A percentile compares a stretch with the other conserved stretches of the same genome.
Evolutionary conservation across 176 grass and related monocot species (phyloP).

Genomic region (Cenchrus purpureus): DNA sequence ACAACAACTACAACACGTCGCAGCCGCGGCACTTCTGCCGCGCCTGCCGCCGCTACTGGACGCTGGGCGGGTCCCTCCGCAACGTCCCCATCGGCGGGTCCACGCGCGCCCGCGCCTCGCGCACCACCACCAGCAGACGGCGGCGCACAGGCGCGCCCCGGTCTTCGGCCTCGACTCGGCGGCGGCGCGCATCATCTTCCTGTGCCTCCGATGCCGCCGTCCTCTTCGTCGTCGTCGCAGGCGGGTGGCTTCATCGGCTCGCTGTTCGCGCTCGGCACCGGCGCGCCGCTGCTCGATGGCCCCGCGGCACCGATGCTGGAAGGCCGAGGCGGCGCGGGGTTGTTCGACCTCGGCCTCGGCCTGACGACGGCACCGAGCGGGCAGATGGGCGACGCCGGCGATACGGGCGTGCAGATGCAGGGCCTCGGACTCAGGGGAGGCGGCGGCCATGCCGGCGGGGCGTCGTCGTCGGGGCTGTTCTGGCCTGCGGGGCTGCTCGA

Average conservation of each 20-base stretch:
- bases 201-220: not conserved
- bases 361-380: slow-evolving; percentile 22
- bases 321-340: slow-evolving; percentile 48
- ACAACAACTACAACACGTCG: slow-evolving; percentile 98
- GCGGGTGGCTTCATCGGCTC: slow-evolving; percentile 49
- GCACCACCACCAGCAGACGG: slow-evolving; percentile 9
- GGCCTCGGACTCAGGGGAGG: not conserved
- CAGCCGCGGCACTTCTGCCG: slow-evolving; percentile 99
- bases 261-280: slow-evolving; percentile 59
- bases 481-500: slow-evolving; percentile 39
- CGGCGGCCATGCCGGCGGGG: not conserved
- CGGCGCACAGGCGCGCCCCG: not conserved
- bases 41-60: slow-evolving; percentile 98
- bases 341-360: slow-evolving; percentile 69
- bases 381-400: slow-evolving; percentile 30
- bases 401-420: slow-evolving; percentile 8
- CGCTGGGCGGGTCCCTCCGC: slow-evolving; percentile 87
- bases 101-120: slow-evolving; percentile 74
- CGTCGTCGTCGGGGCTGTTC: slow-evolving; percentile 12
- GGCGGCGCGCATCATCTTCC: not conserved
- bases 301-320: slow-evolving; percentile 59
- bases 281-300: slow-evolving; percentile 56
- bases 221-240: not conserved
- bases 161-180: slow-evolving; percentile 6
- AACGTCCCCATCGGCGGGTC: slow-evolving; percentile 94